A percentile compares a stretch with the other conserved stretches of the same genome.
Conservation (phyloP, 257 asterid species). For the Capsicum rhomboideum region DNA sequence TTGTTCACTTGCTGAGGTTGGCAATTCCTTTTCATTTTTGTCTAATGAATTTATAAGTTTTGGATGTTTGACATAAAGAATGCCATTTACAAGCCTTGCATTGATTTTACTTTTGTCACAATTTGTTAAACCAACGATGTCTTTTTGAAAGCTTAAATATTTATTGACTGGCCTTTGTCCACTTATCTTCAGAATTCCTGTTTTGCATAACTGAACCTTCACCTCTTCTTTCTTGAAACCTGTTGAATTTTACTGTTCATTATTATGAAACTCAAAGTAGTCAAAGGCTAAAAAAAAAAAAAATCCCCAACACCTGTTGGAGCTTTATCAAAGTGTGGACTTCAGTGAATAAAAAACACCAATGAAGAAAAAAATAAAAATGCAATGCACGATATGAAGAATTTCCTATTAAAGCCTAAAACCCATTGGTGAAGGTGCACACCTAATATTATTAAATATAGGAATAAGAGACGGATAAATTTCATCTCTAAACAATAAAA, state of each 20-base stretch:
- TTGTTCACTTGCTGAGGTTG: conserved; percentile 3
- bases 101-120: conserved; percentile 31
- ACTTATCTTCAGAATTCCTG: conserved; percentile 38
- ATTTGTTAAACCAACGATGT: conserved; percentile 22
- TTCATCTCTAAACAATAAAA: no score
- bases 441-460: no score
- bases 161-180: conserved; percentile 40
- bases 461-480: not conserved
- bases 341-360: not conserved
- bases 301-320: not conserved
- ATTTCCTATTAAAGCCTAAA: not conserved
- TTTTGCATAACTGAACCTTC: conserved; percentile 40
- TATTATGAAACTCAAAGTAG: not conserved
- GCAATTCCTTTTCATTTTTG: conserved; percentile 5
- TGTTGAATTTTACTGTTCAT: not conserved
- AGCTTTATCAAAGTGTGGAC: not conserved
- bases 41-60: conserved; percentile 17
- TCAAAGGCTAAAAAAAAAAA: not conserved
- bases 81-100: conserved; percentile 31
- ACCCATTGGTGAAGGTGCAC: no score
- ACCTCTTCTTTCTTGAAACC: conserved; percentile 61
- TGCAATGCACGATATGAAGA: not conserved
- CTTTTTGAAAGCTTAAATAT: conserved; percentile 34
- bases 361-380: not conserved
- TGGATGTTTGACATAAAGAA: conserved; percentile 43